A percentile compares a stretch with the other conserved stretches of the same genome.
These are phyloP conservation scores for Fusarium sp. DNA, from an alignment of 2,329 filamentous ascomycete species.

Conservation along the genomic window DNA sequence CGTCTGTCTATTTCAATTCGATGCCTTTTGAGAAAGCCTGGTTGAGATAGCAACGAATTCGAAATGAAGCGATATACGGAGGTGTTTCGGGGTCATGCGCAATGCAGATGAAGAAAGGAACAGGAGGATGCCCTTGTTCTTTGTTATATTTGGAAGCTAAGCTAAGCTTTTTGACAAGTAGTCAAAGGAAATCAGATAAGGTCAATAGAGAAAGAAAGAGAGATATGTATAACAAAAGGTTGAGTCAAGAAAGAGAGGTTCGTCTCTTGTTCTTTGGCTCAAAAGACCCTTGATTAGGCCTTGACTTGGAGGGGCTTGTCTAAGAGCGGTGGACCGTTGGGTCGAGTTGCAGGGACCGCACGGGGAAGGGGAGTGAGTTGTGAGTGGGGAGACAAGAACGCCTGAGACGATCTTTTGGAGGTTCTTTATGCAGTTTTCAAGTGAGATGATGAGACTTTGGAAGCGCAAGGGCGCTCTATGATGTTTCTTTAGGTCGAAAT, in stretches of 20 bases:
- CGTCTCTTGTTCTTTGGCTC: constrained; percentile 31
- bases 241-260: constrained; percentile 1
- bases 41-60: constrained; percentile 31
- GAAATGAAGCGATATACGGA: constrained; percentile 33
- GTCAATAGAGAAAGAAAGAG: constrained; percentile 9
- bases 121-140: constrained; percentile 16
- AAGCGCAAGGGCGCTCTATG: neutral
- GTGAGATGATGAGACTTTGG: neutral
- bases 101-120: constrained; percentile 34
- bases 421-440: neutral
- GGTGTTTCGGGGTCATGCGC: constrained; percentile 31
- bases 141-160: constrained; percentile 42
- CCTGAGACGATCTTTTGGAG: constrained; percentile 8
- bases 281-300: constrained; percentile 39
- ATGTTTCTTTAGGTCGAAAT: neutral
- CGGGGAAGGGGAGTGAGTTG: constrained; percentile 30
- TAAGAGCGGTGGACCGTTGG: constrained; percentile 45
- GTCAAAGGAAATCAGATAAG: constrained; percentile 20
- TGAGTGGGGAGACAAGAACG: constrained; percentile 37
- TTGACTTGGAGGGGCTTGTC: constrained; percentile 40
- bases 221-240: constrained; percentile 9
- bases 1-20: constrained; percentile 5
- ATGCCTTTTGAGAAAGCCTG: constrained; percentile 13
- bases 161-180: constrained; percentile 36
- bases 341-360: constrained; percentile 43